These are phyloP conservation scores for Suillus placidus DNA, from an alignment of 768 basidiomycete genomes.

Conservation along the genomic window DNA sequence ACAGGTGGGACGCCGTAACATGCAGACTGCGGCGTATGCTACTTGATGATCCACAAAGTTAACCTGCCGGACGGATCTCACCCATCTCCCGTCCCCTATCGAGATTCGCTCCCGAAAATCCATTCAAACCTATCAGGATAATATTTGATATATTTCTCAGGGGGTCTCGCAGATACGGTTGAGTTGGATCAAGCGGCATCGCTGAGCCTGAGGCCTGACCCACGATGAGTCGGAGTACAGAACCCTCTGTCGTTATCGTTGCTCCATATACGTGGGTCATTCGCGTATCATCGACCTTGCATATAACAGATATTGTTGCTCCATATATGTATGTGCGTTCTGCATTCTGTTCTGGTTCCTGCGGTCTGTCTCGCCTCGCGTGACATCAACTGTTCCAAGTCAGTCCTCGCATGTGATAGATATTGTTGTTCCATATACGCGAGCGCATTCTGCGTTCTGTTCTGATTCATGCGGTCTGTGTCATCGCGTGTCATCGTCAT, in stretches of 20 bases:
- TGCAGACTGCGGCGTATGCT: not conserved
- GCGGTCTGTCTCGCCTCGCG: not conserved
- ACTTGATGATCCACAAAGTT: not conserved
- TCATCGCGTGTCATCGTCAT: not conserved
- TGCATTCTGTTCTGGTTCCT: not conserved
- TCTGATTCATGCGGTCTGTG: not conserved
- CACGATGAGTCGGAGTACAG: not conserved
- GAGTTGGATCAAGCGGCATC: not conserved
- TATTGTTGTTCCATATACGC: not conserved
- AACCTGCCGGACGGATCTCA: constrained; percentile 4
- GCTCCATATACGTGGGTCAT: not conserved
- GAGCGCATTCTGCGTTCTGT: not conserved
- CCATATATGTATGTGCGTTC: not conserved
- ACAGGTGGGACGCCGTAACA: not conserved
- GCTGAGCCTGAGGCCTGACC: not conserved
- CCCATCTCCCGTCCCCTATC: not conserved
- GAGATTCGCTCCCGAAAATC: not conserved
- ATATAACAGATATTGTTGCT: not conserved
- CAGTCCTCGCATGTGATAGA: not conserved
- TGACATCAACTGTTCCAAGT: not conserved
- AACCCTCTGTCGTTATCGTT: not conserved
- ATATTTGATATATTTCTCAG: not conserved
- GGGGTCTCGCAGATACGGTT: not conserved
- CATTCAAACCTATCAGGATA: not conserved
- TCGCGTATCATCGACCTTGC: not conserved